Conservation (phyloP, 139 green algal genomes). For the Spirogloea muscicola region DNA sequence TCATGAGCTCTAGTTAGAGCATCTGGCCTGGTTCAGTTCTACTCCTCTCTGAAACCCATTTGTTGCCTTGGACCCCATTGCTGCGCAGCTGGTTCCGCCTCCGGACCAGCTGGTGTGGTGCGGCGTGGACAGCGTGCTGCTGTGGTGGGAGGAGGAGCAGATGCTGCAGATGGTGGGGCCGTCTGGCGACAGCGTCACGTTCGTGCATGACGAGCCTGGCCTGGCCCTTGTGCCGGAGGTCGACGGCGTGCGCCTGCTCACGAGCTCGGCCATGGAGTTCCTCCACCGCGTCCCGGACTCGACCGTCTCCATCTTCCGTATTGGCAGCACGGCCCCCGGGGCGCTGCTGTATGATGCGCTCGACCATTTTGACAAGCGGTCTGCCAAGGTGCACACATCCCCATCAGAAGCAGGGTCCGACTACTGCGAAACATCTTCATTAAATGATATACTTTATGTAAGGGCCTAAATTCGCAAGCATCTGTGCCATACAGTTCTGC, state of each 20-base stretch:
- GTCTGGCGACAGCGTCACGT: conserved; percentile 60
- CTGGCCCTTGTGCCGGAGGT: conserved; percentile 58
- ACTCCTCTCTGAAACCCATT: no score
- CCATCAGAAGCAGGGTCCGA: no score
- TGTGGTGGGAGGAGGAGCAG: conserved; percentile 65
- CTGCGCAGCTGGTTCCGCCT: no score
- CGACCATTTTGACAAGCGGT: conserved; percentile 68
- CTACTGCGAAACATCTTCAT: no score
- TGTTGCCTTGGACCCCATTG: no score
- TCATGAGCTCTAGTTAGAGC: no score
- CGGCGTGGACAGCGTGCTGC: conserved; percentile 71
- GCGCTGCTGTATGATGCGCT: conserved; percentile 75
- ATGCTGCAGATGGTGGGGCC: conserved; percentile 65
- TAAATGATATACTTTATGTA: no score
- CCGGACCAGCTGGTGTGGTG: conserved; percentile 76
- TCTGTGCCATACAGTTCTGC: no score
- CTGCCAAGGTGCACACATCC: conserved; percentile 19
- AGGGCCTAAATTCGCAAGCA: no score
- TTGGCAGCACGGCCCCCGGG: conserved; percentile 36
- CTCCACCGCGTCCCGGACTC: conserved; percentile 48
- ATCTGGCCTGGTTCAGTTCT: no score
- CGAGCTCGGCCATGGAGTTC: conserved; percentile 24
- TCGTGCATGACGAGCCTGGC: conserved; percentile 26
- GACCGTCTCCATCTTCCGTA: conserved; percentile 25
- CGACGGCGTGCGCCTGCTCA: conserved; percentile 73